Conservation (phyloP, 2,329 filamentous ascomycete genomes). For the Aspergillus spinulosporus region DNA sequence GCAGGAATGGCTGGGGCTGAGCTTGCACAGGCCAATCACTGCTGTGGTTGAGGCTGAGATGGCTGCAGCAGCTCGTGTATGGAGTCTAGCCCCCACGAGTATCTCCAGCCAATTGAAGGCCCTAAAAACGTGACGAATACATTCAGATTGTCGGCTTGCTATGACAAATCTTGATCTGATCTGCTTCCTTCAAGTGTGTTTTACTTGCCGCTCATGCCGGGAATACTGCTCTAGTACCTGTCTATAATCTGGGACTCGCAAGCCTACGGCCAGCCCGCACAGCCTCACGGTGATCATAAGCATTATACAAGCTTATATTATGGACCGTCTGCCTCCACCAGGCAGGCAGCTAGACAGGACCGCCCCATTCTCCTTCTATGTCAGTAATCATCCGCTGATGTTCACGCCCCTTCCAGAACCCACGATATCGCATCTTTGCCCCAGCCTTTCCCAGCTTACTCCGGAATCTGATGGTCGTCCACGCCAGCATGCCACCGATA, state of each 20-base stretch:
- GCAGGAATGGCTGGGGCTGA: not conserved
- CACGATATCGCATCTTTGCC: not conserved
- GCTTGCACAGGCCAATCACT: not conserved
- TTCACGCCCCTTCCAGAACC: not conserved
- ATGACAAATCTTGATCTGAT: not conserved
- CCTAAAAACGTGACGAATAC: not conserved
- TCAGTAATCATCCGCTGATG: not conserved
- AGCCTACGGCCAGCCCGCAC: too few relatives aligned
- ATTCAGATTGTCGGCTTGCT: not conserved
- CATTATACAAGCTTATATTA: not conserved
- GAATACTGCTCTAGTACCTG: too few relatives aligned
- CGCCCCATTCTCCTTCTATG: too few relatives aligned
- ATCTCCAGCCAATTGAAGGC: not conserved
- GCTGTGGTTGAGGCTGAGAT: not conserved
- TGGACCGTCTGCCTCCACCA: not conserved
- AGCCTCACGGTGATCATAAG: not conserved
- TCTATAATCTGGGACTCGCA: too few relatives aligned
- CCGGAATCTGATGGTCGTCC: slow-evolving; percentile 31
- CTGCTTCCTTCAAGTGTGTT: too few relatives aligned
- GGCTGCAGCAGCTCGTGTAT: not conserved
- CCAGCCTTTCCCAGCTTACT: slow-evolving; percentile 1
- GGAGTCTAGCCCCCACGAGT: not conserved
- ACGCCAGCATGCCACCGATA: slow-evolving; percentile 43
- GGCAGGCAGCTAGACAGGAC: not conserved
- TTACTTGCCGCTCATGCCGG: too few relatives aligned